Base-by-base conservation (phyloP, 2,329 filamentous ascomycete species). In the Catunica adiposa region DNA sequence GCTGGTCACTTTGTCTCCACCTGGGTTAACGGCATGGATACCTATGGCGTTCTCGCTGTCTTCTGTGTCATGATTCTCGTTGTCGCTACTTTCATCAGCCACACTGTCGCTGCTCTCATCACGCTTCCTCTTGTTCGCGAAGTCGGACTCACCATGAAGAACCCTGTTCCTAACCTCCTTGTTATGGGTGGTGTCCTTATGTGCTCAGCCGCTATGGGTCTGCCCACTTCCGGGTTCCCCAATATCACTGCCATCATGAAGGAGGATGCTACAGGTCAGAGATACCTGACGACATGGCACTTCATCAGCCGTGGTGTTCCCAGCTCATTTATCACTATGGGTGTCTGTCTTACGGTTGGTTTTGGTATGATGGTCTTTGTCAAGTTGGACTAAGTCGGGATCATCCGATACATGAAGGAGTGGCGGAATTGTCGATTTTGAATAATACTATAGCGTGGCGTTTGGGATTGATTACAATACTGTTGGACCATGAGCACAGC, bases 191-290 rank as follows among this genome's bases (percentile, higher is more conserved):
- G 86, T 55, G 90, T 94, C 9, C 71, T 98, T 60, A 98, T 98
- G 89, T 96, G 92, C 66, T 90, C 84, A 61, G 89, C 89, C n/a
- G 92, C 68, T 1, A 98, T 98, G 92, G 92, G 83, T 11, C 69
- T 98, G 68, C 92, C 92, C 2, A 98, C 92, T 0, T 90, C 84
- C 66, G 94, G 92, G 7, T 98, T 98, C 71, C 92, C 92, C 1
- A 98, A 98, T 63, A 98, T 98, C 92, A 98, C 92, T 64, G 92
- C 92, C 3, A 97, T 98, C 64, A 97, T 98, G 92, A 97, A 97
- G 76, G 92, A 98, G 70, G 90, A 98, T 63, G 79, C 86, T 0
- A 94, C 89, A 0, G 92, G 92, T 7, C 87, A 94, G 66, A 77
- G 92, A 56, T 98, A 98, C 65, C 76, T 98, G 55, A 76, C 84